phyloP scores from a whole-genome alignment of 768 basidiomycete genomes.

The Asterophora parasitica region DNA sequence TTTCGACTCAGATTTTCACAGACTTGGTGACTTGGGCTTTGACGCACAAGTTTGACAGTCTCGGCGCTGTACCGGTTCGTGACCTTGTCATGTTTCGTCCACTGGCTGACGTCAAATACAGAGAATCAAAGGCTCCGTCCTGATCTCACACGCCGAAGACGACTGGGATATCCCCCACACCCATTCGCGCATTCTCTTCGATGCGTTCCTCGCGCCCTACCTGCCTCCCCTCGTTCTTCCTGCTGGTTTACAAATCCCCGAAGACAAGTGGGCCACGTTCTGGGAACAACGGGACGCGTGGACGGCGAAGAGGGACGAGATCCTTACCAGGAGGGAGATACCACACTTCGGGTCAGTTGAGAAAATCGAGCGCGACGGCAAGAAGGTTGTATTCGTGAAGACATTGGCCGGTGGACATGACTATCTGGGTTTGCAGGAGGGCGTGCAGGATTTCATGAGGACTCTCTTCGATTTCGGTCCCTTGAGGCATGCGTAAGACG shows the following conservation, averaged over 20 bases:
- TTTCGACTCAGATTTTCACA: constrained; percentile 3
- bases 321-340: constrained; percentile 43
- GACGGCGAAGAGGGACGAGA: constrained; percentile 32
- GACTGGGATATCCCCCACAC: constrained; percentile 76
- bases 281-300: constrained; percentile 35
- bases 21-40: constrained; percentile 34
- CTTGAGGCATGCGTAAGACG: not conserved
- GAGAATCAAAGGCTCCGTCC: constrained; percentile 62
- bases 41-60: constrained; percentile 57
- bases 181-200: constrained; percentile 72
- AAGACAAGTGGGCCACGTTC: constrained; percentile 43
- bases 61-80: constrained; percentile 57
- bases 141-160: constrained; percentile 75
- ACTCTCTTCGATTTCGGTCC: constrained; percentile 26
- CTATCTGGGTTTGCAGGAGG: constrained; percentile 59
- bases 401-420: constrained; percentile 62
- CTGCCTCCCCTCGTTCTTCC: constrained; percentile 43
- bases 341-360: constrained; percentile 55
- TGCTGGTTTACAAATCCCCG: constrained; percentile 18
- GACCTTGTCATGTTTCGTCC: not conserved
- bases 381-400: constrained; percentile 56
- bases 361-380: constrained; percentile 41
- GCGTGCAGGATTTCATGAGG: constrained; percentile 63
- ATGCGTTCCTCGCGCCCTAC: constrained; percentile 60
- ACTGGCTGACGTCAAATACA: constrained; percentile 21